These are phyloP conservation scores for Lasiodiplodia sp. DNA, from an alignment of 2,329 filamentous ascomycete species.

Conservation along the genomic window DNA sequence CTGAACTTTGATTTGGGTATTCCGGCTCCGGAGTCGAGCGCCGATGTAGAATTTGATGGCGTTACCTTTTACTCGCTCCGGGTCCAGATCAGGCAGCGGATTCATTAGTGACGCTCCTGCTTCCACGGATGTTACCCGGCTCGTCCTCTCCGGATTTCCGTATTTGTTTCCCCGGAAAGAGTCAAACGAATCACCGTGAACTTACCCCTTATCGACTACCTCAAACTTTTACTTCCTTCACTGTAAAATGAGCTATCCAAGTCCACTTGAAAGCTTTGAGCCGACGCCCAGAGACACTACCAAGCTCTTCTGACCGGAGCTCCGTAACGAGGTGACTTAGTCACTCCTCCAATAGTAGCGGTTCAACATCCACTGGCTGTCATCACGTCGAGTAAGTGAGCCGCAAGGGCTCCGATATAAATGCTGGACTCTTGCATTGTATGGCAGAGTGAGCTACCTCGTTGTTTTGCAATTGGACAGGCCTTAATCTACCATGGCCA, in stretches of 20 bases:
- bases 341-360: background rate
- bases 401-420: background rate
- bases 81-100: background rate
- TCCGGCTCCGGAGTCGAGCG: background rate
- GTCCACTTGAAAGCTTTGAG: too few relatives aligned
- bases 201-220: background rate
- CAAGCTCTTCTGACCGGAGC: background rate
- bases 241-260: background rate
- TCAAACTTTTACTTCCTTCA: background rate
- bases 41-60: background rate
- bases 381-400: background rate
- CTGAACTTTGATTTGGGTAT: background rate
- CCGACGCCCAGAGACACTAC: too few relatives aligned
- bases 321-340: background rate
- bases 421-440: conserved; percentile 19
- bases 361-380: background rate
- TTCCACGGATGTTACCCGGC: background rate
- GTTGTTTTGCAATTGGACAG: background rate
- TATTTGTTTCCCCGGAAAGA: background rate
- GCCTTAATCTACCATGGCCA: background rate
- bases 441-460: background rate
- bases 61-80: background rate
- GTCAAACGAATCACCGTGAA: background rate
- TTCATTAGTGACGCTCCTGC: background rate
- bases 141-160: background rate